Evolutionary conservation across 768 basidiomycete genomes (phyloP), one percentile per base, ranked within the genome.

Genomic region (Tulasnella sp.): DNA sequence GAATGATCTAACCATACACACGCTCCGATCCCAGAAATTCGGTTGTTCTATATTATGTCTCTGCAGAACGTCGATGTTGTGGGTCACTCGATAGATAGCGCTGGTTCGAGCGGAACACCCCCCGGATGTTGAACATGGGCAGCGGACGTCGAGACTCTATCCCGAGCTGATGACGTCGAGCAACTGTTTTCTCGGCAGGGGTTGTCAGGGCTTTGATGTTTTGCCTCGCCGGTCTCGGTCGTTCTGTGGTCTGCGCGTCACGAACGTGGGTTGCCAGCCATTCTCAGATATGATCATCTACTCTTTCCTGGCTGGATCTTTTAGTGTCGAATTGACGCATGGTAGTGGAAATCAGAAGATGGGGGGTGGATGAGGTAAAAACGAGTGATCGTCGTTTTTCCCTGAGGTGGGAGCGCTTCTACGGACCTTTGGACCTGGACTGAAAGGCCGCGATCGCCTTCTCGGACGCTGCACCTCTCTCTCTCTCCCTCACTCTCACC

Each of bases 361-460:
- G 48, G 2, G n/a, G 2, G 48, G 24, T 52, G 48, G 14, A 31
- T 34, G 24, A n/a, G 21, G 62, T 12, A 44, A 44, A 27, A 27
- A 5, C 62, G 62, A n/a, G 27, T 68, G 62, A 68, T 68, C 62
- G 62, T 68, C 62, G 62, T 68, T 27, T n/a, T 68, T 31, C 62
- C 62, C 62, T 68, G 62, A 68, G 62, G 62, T 68, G 62, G 21
- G 62, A 68, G 62, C 62, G 62, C 62, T 68, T 68, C 62, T 34
- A 18, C 27, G 16, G 62, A 68, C 27, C 62, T 68, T 68, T 68
- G 62, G 62, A 68, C 62, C 62, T 68, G 62, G 62, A 68, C 62
- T 68, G 62, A 68, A n/a, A 68, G 62, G 62, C 62, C 62, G 62
- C 62, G 62, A 68, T 68, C 62, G 12, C 62, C 62, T 68, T 68